Percentiles rank a stretch among this genome's conserved stretches.
Evolutionary conservation across 2,329 filamentous ascomycete species (phyloP).

Genomic region (Trichoderma gracile): DNA sequence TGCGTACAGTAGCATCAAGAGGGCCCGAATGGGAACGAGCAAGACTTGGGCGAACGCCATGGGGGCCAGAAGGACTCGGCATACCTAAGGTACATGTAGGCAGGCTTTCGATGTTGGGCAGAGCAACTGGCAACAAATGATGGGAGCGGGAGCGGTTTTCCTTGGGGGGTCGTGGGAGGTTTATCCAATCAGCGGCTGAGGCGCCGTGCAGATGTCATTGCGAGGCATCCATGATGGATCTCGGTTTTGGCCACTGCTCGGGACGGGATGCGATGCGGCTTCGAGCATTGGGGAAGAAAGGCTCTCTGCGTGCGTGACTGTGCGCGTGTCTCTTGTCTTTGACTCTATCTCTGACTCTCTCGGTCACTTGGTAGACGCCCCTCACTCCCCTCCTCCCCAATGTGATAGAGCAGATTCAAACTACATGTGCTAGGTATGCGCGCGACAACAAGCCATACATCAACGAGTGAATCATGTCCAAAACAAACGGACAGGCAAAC

Average conservation of each 20-base stretch:
- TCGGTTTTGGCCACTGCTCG: background rate
- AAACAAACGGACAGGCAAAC: background rate
- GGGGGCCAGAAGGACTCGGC: conserved; percentile 14
- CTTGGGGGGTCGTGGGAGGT: background rate
- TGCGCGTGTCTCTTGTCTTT: background rate
- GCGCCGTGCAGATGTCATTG: conserved; percentile 14
- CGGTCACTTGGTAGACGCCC: background rate
- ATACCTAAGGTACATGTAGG: too few species aligned
- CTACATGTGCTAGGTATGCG: background rate
- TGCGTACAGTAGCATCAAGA: background rate
- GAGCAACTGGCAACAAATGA: background rate
- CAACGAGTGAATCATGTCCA: background rate
- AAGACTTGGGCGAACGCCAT: conserved; percentile 10
- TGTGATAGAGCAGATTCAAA: background rate
- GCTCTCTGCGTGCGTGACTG: too few species aligned
- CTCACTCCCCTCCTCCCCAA: too few species aligned
- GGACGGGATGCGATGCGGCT: background rate
- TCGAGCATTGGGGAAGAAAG: conserved; percentile 1
- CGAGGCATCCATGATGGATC: conserved; percentile 18
- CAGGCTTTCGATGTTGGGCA: background rate
- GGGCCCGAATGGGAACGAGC: background rate
- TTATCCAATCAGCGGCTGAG: conserved; percentile 5
- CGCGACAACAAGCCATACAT: conserved; percentile 1
- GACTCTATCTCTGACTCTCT: background rate
- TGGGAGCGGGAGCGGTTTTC: background rate